Conservation (phyloP, 2,329 filamentous ascomycete species). For the Ilyonectria mors-panacis region DNA sequence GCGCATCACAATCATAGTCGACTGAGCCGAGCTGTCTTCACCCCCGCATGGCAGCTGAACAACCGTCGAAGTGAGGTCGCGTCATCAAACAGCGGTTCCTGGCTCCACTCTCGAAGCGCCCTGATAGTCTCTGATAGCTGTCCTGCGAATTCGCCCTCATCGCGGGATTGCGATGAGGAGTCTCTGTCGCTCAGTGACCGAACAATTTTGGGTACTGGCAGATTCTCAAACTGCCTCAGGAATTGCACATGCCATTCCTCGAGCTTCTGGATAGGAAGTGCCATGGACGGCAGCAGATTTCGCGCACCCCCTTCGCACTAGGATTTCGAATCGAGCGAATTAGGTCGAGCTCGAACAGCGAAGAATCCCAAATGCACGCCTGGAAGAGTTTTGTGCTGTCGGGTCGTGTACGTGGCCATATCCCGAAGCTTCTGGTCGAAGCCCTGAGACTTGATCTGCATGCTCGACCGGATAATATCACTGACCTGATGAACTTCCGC, state of each 20-base stretch:
- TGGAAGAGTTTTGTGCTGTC: conserved; percentile 62
- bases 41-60: conserved; percentile 59
- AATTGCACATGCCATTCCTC: conserved; percentile 70
- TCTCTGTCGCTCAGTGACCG: conserved; percentile 53
- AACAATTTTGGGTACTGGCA: conserved; percentile 54
- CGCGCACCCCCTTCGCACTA: conserved; percentile 70
- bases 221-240: conserved; percentile 64
- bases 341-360: conserved; percentile 66
- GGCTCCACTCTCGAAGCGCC: conserved; percentile 58
- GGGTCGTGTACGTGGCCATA: conserved; percentile 73
- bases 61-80: conserved; percentile 61
- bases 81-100: conserved; percentile 62
- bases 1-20: conserved; percentile 68
- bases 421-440: conserved; percentile 73
- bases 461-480: conserved; percentile 76
- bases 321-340: conserved; percentile 72
- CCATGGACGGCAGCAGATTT: conserved; percentile 73
- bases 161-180: conserved; percentile 54
- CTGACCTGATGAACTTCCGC: conserved; percentile 78
- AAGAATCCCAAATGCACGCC: conserved; percentile 73
- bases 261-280: conserved; percentile 67
- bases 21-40: conserved; percentile 36
- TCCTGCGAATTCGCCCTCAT: conserved; percentile 61
- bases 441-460: conserved; percentile 79
- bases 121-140: conserved; percentile 61